Base-by-base conservation (phyloP, 2,329 filamentous ascomycete species). In the Allantophomopsis lycopodina region DNA sequence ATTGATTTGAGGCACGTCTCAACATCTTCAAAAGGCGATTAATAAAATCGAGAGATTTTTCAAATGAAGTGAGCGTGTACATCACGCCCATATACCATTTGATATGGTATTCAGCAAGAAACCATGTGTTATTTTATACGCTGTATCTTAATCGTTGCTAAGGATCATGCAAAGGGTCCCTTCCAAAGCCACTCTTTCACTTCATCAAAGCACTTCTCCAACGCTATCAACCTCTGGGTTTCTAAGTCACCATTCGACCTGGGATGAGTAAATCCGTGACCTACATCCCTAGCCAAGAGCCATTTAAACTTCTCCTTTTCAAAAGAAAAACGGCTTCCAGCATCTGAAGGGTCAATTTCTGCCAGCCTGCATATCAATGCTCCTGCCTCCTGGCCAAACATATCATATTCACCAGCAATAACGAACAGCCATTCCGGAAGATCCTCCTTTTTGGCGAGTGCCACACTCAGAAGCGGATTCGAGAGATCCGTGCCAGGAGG, bases 361-460 rank as follows among this genome's bases (percentile, higher is more conserved):
- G 45, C 47, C 20, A 50, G 40, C 8, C 45, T 39, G 35, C 39
- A 45, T 11, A 45, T 46, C 3, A 36, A 40, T 13, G 42, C 32
- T 20, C 42, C 40, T 17, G 45, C 45, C 38, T 50, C 48, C 16
- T 44, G 39, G 5, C 32, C 39, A n/a, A 53, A 36, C 41, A 52
- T 48, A 41, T 52, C 49, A 34, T 43, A 48, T 23, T 51, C 40
- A 7, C 42, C 46, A 7, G 40, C 46, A 30, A 53, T 40, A 2
- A 46, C 35, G 32, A 46, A 52, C n/a, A 50, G 44, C 39, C 45
- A 47, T 20, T 43, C 37, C 8, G 52, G 51, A 8, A 54, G 37
- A 37, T 47, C 40, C 13, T 51, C 46, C 28, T 32, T 42, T 10
- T 39, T 28, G 11, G 47, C 48, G 36, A 44, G 53, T n/a, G 42